Percentiles rank a stretch among this genome's conserved stretches.
These are phyloP conservation scores for Boechera divaricarpa DNA, from an alignment of 345 rosid species.

Conservation along the genomic window DNA sequence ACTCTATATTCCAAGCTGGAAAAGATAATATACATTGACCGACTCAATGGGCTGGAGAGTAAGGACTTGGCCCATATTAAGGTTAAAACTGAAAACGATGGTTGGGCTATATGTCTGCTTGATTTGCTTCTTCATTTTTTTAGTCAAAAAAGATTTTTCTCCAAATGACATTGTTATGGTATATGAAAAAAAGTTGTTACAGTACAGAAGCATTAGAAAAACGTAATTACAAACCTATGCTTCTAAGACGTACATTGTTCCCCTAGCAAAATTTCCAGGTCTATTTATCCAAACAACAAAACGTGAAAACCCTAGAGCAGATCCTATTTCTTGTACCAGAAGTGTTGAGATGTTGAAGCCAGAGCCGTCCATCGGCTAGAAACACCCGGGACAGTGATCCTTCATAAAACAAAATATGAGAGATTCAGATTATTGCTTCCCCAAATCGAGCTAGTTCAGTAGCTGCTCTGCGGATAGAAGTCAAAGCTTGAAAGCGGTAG, in stretches of 20 bases:
- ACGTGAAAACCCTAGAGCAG: neutral
- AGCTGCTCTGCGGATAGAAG: conserved; percentile 37
- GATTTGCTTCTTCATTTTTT: too few relatives aligned
- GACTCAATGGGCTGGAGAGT: neutral
- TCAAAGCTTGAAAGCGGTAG: conserved; percentile 24
- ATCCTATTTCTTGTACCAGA: neutral
- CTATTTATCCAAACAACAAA: conserved; percentile 1
- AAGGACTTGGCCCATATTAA: neutral
- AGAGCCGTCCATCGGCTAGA: neutral
- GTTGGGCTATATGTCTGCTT: neutral
- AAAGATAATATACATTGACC: too few relatives aligned
- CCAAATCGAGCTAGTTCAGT: conserved; percentile 16
- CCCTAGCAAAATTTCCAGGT: too few relatives aligned
- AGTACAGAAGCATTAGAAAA: neutral
- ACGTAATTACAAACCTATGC: neutral
- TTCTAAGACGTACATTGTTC: neutral
- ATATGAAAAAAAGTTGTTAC: too few relatives aligned
- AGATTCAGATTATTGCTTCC: neutral
- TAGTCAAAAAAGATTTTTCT: too few relatives aligned
- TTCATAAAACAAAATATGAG: neutral
- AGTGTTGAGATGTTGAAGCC: neutral
- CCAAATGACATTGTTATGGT: neutral
- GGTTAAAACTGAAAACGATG: too few relatives aligned
- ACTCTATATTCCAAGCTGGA: too few relatives aligned
- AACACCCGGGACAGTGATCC: neutral